Evolutionary conservation across 148 eudicot genomes (phyloP), one percentile per base, ranked within the genome.

Genomic region (Rhododendron ovatum): DNA sequence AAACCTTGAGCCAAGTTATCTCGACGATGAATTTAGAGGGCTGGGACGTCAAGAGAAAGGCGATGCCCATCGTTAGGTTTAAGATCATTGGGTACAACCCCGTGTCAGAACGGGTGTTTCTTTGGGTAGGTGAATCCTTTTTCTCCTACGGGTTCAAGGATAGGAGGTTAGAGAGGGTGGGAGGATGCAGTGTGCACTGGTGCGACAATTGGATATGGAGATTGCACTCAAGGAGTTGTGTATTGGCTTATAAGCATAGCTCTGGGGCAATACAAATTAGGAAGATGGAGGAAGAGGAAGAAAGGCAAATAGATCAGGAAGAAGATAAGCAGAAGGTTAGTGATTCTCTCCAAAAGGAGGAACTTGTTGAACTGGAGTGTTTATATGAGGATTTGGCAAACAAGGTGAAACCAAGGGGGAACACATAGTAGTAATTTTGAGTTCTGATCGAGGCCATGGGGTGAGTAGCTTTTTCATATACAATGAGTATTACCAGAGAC

Each of bases 51-150:
- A 73, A 59, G 11, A 50, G n/a, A 2, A 78, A 22, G 22, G 61
- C 0, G 14, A 24, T 39, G 35, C 73, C 81, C 20, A 30, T 12
- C 2, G 26, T 50, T 7, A 30, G 28, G 57, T 84, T 84, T 37
- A 57, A 84, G 86, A 55, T 84, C 82, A 37, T 84, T 9, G 53
- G 51, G 61, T 51, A 76, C 30, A 45, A 76, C 0, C 55, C 69
- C 17, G 33, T 4, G 26, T 76, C 59, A 5, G 26, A 12, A 37
- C 77, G 7, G 53, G 30, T 57, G 8, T 84, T 73, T 39, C 2
- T 84, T 5, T 76, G 17, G 50, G 12, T 18, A 69, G 28, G 39
- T 10, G 73, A 84, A 24, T 51, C 69, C 0, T 4, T 84, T 14
- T 84, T 15, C 61, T 47, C 50, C 50, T 47, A 47, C 2, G 50